Conservation (phyloP, 805 yeast species). For the Nakazawaea ambrosiae region DNA sequence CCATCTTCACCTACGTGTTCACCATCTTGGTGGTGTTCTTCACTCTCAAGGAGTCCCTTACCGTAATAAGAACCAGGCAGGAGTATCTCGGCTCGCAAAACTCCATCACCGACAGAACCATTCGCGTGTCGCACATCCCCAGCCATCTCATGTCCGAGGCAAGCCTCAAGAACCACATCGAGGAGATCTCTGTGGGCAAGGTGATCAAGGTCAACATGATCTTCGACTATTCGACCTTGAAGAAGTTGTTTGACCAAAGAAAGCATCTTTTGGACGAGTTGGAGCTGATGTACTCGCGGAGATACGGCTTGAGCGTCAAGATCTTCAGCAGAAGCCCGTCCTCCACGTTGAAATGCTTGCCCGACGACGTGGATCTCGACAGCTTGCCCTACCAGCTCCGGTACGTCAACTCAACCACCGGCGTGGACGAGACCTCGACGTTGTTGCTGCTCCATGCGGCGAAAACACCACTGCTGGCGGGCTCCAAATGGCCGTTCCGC, state of each 20-base stretch:
- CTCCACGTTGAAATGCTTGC: slow-evolving; percentile 1
- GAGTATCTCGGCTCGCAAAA: slow-evolving; percentile 52
- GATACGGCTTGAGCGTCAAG: slow-evolving; percentile 35
- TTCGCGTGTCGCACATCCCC: slow-evolving; percentile 49
- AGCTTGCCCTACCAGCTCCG: slow-evolving; percentile 8
- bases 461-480: not conserved
- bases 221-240: slow-evolving; percentile 33
- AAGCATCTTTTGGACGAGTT: slow-evolving; percentile 23
- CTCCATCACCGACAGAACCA: slow-evolving; percentile 54
- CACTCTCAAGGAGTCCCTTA: slow-evolving; percentile 38
- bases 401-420: not conserved
- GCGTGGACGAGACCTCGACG: not conserved
- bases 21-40: slow-evolving; percentile 39
- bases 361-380: slow-evolving; percentile 5
- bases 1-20: slow-evolving; percentile 49
- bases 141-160: slow-evolving; percentile 33
- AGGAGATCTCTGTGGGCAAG: slow-evolving; percentile 47
- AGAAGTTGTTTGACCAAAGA: slow-evolving; percentile 29
- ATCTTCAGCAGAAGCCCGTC: slow-evolving; percentile 15
- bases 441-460: not conserved
- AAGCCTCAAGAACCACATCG: slow-evolving; percentile 40
- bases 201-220: slow-evolving; percentile 45
- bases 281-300: slow-evolving; percentile 34
- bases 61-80: slow-evolving; percentile 46
- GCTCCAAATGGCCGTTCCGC: not conserved